phyloP scores from a whole-genome alignment of 371 early-diverging fungal genomes.

The Choanephora cucurbitarum region DNA sequence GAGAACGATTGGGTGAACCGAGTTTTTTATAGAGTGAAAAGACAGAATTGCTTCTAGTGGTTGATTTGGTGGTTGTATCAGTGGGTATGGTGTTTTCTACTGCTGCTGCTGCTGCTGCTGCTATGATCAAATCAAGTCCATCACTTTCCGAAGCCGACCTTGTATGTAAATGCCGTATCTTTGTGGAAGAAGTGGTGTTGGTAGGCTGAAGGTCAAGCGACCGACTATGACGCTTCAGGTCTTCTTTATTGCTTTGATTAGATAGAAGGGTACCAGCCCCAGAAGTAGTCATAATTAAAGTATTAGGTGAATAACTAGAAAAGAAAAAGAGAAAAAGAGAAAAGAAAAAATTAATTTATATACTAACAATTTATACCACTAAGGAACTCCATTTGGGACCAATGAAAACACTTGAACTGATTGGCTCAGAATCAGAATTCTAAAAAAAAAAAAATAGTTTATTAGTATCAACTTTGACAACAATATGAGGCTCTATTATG shows the following conservation, averaged over 20 bases:
- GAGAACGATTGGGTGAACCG: slow-evolving; percentile 17
- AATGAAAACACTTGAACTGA: no score
- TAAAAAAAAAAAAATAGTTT: no score
- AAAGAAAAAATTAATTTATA: no score
- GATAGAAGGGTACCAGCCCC: slow-evolving; percentile 25
- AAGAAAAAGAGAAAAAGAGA: slow-evolving; percentile 7
- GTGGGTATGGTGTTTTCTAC: neutral
- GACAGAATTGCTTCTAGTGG: slow-evolving; percentile 1
- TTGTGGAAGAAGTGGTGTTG: neutral
- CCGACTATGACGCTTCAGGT: slow-evolving; percentile 19
- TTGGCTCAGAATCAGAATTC: no score
- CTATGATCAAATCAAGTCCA: slow-evolving; percentile 12
- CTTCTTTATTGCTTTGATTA: neutral
- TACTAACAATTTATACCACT: no score
- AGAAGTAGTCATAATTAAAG: slow-evolving; percentile 1
- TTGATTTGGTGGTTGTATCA: neutral
- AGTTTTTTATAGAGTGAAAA: slow-evolving; percentile 27
- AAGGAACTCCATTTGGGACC: no score
- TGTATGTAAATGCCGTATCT: slow-evolving; percentile 16
- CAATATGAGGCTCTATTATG: no score
- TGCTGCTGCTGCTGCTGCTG: neutral
- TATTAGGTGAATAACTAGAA: no score
- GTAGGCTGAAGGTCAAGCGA: slow-evolving; percentile 21
- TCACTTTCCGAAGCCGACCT: slow-evolving; percentile 24
- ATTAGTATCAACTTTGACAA: no score